Conservation (phyloP, 2,329 filamentous ascomycete species). For the Decorospora gaudefroyi region DNA sequence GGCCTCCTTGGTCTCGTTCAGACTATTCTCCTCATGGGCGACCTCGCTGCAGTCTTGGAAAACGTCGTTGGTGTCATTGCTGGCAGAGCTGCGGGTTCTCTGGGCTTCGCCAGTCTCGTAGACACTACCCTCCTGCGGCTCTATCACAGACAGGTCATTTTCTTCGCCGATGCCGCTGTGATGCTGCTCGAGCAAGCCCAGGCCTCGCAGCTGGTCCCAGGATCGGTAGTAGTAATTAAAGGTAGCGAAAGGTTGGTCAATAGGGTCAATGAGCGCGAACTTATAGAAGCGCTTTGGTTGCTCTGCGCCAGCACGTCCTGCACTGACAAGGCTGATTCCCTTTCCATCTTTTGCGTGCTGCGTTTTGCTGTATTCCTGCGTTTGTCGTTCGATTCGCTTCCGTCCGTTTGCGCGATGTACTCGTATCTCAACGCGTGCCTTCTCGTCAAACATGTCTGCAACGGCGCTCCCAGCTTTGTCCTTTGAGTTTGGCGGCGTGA, state of each 20-base stretch:
- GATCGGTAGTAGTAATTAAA: conserved; percentile 51
- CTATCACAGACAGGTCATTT: conserved; percentile 34
- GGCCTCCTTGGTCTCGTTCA: background rate
- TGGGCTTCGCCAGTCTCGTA: background rate
- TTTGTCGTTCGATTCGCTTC: conserved; percentile 43
- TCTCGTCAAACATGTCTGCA: conserved; percentile 27
- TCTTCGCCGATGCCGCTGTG: conserved; percentile 19
- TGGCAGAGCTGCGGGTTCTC: background rate
- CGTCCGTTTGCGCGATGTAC: conserved; percentile 50
- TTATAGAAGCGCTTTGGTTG: conserved; percentile 54
- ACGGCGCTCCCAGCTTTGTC: conserved; percentile 17
- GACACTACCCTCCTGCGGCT: conserved; percentile 20
- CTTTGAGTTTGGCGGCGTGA: conserved; percentile 28
- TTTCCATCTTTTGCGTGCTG: conserved; percentile 21
- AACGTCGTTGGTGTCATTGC: background rate
- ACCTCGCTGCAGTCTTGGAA: conserved; percentile 1
- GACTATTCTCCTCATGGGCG: background rate
- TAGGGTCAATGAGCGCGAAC: conserved; percentile 55
- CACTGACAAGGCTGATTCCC: conserved; percentile 46
- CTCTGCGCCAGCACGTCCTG: conserved; percentile 45
- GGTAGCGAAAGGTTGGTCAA: conserved; percentile 54
- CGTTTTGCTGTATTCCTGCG: conserved; percentile 32
- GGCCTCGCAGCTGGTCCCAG: conserved; percentile 31
- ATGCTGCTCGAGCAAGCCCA: conserved; percentile 30
- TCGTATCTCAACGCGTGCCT: conserved; percentile 48